Conservation (phyloP, 1,284 basidiomycete species). For the Neonothopanus nambi region DNA sequence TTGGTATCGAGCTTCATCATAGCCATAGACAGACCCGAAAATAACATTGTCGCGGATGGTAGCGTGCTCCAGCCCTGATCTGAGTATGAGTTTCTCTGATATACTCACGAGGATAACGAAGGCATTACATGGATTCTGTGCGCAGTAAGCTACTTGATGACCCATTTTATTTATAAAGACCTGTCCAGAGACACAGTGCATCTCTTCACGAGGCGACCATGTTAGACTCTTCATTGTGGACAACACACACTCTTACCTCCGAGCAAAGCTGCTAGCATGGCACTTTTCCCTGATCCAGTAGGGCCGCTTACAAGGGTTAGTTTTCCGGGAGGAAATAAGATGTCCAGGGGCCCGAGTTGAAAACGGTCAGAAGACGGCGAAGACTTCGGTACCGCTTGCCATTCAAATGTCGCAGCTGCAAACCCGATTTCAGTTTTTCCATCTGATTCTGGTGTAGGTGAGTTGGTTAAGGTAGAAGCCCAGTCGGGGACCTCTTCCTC, state of each 20-base stretch:
- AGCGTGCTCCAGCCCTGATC: slow-evolving; percentile 66
- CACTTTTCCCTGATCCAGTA: slow-evolving; percentile 81
- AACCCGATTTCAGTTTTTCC: slow-evolving; percentile 50
- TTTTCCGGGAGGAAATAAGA: slow-evolving; percentile 58
- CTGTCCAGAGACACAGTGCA: slow-evolving; percentile 62
- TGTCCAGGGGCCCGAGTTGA: slow-evolving; percentile 56
- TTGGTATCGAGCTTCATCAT: slow-evolving; percentile 71
- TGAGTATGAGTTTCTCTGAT: slow-evolving; percentile 8
- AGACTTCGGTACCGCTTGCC: slow-evolving; percentile 43
- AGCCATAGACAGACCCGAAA: slow-evolving; percentile 70
- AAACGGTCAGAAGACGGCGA: slow-evolving; percentile 39
- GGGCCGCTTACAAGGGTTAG: slow-evolving; percentile 71
- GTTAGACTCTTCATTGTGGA: slow-evolving; percentile 5
- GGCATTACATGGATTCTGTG: slow-evolving; percentile 61
- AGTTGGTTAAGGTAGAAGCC: slow-evolving; percentile 52
- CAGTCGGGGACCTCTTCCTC: slow-evolving; percentile 68
- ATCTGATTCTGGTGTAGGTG: slow-evolving; percentile 14
- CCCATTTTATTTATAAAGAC: slow-evolving; percentile 65
- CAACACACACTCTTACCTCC: slow-evolving; percentile 46
- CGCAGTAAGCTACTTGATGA: slow-evolving; percentile 66
- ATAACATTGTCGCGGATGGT: slow-evolving; percentile 82
- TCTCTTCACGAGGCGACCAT: slow-evolving; percentile 48
- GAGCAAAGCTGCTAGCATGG: slow-evolving; percentile 62
- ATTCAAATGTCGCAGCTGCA: slow-evolving; percentile 53
- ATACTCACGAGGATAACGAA: neutral